Evolutionary conservation across 441 rosid genomes (phyloP).

Genomic region (Brassica hybrid): DNA sequence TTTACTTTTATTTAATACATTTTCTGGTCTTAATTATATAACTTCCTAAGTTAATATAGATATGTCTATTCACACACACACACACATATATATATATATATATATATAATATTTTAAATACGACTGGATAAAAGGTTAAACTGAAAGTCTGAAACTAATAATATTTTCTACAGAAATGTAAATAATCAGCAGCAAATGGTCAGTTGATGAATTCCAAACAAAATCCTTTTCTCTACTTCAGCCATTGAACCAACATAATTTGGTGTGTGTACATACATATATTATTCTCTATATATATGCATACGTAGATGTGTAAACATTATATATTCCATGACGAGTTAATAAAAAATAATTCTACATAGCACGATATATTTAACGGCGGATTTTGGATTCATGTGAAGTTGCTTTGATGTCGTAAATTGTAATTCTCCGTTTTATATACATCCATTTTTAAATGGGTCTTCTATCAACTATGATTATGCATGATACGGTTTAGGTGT

Average conservation of each 20-base stretch:
- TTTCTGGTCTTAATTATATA: background rate
- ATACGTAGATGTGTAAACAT: background rate
- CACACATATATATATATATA: too few relatives aligned
- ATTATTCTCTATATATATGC: background rate
- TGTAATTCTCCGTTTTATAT: too few relatives aligned
- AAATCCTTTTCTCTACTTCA: background rate
- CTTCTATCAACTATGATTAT: background rate
- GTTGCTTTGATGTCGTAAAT: constrained; percentile 49
- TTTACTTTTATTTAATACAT: background rate
- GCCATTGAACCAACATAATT: background rate
- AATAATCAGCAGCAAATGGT: background rate
- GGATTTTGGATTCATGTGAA: constrained; percentile 33
- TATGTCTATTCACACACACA: too few relatives aligned
- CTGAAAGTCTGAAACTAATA: background rate
- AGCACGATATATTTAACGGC: constrained; percentile 27
- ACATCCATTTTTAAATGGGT: too few relatives aligned
- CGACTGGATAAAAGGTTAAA: background rate
- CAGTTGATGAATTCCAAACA: too few relatives aligned
- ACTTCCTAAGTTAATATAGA: background rate
- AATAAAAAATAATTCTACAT: background rate
- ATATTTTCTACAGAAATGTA: background rate
- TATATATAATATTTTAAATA: too few relatives aligned
- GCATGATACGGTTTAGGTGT: constrained; percentile 17
- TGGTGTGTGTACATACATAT: background rate
- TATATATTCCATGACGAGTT: background rate